These are phyloP conservation scores for Lactifluus piperatus DNA, from an alignment of 768 basidiomycete genomes.

Conservation along the genomic window DNA sequence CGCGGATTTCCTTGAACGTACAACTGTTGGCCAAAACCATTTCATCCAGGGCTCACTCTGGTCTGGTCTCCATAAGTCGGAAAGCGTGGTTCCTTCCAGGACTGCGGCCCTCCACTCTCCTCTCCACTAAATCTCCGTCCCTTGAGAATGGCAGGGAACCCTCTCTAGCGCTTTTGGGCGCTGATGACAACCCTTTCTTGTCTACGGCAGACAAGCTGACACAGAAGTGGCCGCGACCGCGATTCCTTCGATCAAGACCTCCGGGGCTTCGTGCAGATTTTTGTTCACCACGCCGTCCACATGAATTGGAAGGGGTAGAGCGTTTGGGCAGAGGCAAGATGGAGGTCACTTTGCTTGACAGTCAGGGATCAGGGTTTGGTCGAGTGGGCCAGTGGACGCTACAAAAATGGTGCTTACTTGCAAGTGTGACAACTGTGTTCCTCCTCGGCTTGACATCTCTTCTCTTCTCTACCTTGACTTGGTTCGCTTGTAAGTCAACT, in stretches of 20 bases:
- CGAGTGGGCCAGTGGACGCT: slow-evolving; percentile 43
- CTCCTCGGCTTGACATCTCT: slow-evolving; percentile 44
- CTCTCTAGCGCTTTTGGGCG: background rate
- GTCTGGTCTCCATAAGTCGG: background rate
- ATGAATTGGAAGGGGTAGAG: slow-evolving; percentile 8
- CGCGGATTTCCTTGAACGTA: background rate
- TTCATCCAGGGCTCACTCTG: background rate
- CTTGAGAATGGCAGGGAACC: background rate
- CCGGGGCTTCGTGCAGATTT: background rate
- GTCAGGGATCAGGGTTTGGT: slow-evolving; percentile 32
- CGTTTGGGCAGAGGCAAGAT: slow-evolving; percentile 3
- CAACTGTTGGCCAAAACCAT: background rate
- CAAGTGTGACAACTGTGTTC: slow-evolving; percentile 48
- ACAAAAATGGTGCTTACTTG: slow-evolving; percentile 53
- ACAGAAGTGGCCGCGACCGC: slow-evolving; percentile 43
- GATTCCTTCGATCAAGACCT: slow-evolving; percentile 20
- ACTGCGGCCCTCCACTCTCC: background rate
- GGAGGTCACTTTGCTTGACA: slow-evolving; percentile 26
- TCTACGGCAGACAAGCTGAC: slow-evolving; percentile 34
- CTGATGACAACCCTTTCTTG: background rate
- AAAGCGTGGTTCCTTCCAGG: background rate
- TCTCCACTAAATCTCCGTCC: background rate
- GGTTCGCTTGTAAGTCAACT: slow-evolving; percentile 42
- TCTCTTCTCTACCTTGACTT: slow-evolving; percentile 44
- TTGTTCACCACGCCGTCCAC: slow-evolving; percentile 10